Evolutionary conservation across 2,329 filamentous ascomycete genomes (phyloP).

Genomic region (Exophiala oligosperma): DNA sequence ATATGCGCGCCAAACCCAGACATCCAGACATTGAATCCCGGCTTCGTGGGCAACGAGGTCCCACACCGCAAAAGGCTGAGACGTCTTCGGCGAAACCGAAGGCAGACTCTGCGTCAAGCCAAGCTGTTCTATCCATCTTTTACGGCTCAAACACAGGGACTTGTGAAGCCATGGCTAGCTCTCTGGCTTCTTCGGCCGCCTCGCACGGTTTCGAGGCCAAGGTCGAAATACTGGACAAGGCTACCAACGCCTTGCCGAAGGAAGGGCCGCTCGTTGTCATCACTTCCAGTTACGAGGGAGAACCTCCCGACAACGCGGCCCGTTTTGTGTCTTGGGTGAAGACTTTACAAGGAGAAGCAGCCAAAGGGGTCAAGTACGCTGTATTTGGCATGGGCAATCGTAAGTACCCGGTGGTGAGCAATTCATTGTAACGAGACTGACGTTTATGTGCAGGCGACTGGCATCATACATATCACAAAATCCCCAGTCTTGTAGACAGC

Average conservation of each 20-base stretch:
- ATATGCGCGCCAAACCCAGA: slow-evolving; percentile 53
- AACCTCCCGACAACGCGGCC: slow-evolving; percentile 58
- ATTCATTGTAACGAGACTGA: neutral
- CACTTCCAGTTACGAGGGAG: neutral
- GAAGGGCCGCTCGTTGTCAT: slow-evolving; percentile 65
- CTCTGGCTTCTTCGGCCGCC: slow-evolving; percentile 59
- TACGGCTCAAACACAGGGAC: slow-evolving; percentile 76
- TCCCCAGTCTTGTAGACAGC: slow-evolving; percentile 63
- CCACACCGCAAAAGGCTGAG: neutral
- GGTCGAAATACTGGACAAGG: slow-evolving; percentile 61
- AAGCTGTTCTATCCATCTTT: slow-evolving; percentile 58
- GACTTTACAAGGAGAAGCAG: slow-evolving; percentile 48
- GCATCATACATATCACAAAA: slow-evolving; percentile 60
- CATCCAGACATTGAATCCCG: neutral
- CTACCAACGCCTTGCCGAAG: slow-evolving; percentile 59
- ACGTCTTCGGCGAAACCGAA: neutral
- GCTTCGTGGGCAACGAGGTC: neutral
- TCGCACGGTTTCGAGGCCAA: slow-evolving; percentile 60
- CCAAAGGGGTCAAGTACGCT: slow-evolving; percentile 62
- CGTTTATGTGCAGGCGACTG: slow-evolving; percentile 42
- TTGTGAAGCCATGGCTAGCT: slow-evolving; percentile 67
- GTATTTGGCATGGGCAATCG: slow-evolving; percentile 68
- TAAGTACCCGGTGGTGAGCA: neutral
- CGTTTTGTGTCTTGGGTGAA: slow-evolving; percentile 69
- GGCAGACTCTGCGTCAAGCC: slow-evolving; percentile 25